These are phyloP conservation scores for Sphaerulina musiva DNA, from an alignment of 2,329 filamentous ascomycete species.

Conservation along the genomic window DNA sequence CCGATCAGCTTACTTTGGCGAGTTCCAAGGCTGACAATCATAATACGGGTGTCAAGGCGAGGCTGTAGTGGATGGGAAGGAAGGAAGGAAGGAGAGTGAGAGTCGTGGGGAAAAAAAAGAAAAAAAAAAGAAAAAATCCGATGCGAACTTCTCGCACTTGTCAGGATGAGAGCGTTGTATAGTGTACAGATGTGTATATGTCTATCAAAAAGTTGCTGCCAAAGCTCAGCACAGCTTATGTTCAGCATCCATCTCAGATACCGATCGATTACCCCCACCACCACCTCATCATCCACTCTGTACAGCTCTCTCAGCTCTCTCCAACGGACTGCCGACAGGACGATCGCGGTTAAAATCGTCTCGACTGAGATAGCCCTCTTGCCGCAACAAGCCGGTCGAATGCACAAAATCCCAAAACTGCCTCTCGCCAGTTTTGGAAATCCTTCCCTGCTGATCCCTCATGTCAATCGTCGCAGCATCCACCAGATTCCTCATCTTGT, in stretches of 20 bases:
- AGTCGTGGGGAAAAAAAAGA: not conserved
- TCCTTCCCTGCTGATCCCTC: slow-evolving; percentile 7
- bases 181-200: not conserved
- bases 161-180: not conserved
- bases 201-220: not conserved
- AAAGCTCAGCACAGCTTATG: not conserved
- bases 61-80: not conserved
- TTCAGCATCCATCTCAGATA: not conserved
- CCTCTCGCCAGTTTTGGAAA: slow-evolving; percentile 3
- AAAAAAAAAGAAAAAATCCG: not conserved
- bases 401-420: slow-evolving; percentile 19
- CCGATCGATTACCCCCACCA: not conserved
- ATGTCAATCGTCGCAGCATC: slow-evolving; percentile 13
- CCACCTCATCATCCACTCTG: not conserved
- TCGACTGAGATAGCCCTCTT: slow-evolving; percentile 1
- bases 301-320: slow-evolving; percentile 2
- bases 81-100: not conserved
- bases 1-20: not conserved
- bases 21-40: not conserved
- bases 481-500: slow-evolving; percentile 33
- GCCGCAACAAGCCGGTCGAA: slow-evolving; percentile 11
- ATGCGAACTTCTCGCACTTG: not conserved
- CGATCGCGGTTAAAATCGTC: slow-evolving; percentile 1
- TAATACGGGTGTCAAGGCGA: slow-evolving; percentile 4
- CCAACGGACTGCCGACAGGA: slow-evolving; percentile 1